These are phyloP conservation scores for Ambispora gerdemannii DNA, from an alignment of 192 early-diverging fungal genomes.

Conservation along the genomic window DNA sequence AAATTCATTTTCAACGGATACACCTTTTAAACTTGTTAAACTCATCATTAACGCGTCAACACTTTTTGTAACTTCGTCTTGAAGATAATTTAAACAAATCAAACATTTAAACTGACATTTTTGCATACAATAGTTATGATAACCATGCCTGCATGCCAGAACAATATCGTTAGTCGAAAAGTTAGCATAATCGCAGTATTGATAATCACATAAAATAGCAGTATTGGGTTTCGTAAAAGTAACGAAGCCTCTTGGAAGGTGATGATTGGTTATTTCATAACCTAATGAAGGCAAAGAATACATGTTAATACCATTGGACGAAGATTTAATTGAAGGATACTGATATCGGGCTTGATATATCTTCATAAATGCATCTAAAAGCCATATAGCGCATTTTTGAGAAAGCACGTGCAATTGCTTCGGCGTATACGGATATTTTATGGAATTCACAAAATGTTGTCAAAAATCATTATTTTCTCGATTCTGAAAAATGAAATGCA, in stretches of 20 bases:
- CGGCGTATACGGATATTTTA: conserved; percentile 3
- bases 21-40: not conserved
- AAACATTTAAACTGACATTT: conserved; percentile 4
- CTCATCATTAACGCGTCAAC: not conserved
- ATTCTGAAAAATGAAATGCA: not conserved
- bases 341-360: conserved; percentile 2
- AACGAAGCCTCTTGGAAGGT: conserved; percentile 10
- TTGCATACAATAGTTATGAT: conserved; percentile 21
- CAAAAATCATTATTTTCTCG: not conserved
- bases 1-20: not conserved
- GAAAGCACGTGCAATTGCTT: not conserved
- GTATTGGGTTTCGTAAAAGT: conserved; percentile 1
- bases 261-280: not conserved
- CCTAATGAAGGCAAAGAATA: too few relatives aligned
- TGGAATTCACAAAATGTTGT: not conserved
- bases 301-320: too few relatives aligned
- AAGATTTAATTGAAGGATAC: not conserved
- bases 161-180: not conserved
- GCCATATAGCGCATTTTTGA: not conserved
- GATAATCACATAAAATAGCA: conserved; percentile 1
- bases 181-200: not conserved
- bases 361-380: conserved; percentile 12
- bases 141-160: conserved; percentile 3
- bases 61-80: conserved; percentile 18
- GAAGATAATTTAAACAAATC: too few relatives aligned